Percentiles rank a stretch among this genome's conserved stretches.
Conservation (phyloP, 306 rosid species). For the Vachellia pachyceras region DNA sequence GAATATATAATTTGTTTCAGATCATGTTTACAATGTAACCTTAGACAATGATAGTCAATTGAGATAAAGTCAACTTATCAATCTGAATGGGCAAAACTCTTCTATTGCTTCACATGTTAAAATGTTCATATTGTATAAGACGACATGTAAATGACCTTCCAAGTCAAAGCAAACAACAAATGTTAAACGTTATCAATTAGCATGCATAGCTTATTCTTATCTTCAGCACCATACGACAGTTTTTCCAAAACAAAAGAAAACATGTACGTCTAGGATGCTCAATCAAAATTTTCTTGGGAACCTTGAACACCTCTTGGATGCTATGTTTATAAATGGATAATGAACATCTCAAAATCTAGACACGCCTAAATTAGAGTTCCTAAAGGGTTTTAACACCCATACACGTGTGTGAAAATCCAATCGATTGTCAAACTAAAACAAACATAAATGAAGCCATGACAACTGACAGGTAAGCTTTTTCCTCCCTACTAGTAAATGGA, state of each 20-base stretch:
- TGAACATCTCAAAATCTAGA: not conserved
- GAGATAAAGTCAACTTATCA: constrained; percentile 18
- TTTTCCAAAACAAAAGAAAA: constrained; percentile 12
- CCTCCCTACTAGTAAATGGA: not conserved
- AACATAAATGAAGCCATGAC: constrained; percentile 4
- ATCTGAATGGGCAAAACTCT: constrained; percentile 23
- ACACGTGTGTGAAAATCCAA: not conserved
- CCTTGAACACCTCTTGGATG: not conserved
- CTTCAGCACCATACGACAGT: not conserved
- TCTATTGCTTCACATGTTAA: constrained; percentile 13
- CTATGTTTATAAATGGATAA: too few relatives aligned
- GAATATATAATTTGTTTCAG: not conserved
- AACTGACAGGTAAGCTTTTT: not conserved
- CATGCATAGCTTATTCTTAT: not conserved
- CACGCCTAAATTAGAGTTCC: constrained; percentile 9
- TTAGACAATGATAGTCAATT: not conserved
- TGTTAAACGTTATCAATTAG: not conserved
- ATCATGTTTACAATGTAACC: not conserved
- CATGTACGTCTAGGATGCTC: too few relatives aligned
- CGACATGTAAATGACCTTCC: not conserved
- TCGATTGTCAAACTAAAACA: constrained; percentile 7
- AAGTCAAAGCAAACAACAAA: not conserved
- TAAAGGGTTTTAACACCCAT: not conserved
- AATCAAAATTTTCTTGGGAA: not conserved
- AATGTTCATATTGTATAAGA: not conserved